A percentile compares a stretch with the other conserved stretches of the same genome.
phyloP scores from a whole-genome alignment of 306 rosid genomes.

The Rosa persica region DNA sequence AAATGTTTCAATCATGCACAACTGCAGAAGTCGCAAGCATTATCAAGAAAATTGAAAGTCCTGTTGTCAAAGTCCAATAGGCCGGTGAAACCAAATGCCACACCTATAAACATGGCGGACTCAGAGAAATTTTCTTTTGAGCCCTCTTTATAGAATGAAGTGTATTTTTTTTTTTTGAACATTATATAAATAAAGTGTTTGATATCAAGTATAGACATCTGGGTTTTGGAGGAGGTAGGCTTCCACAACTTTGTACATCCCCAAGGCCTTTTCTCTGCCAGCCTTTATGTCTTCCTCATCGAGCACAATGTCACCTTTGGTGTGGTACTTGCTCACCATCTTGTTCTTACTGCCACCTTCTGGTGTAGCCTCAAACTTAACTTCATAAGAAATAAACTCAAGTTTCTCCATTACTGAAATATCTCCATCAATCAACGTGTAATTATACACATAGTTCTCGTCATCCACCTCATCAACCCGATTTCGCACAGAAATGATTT shows the following conservation, averaged over 20 bases:
- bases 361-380: slow-evolving; percentile 38
- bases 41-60: not conserved
- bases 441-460: slow-evolving; percentile 12
- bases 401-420: slow-evolving; percentile 32
- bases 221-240: slow-evolving; percentile 41
- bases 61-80: not conserved
- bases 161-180: not conserved
- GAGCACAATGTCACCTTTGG: slow-evolving; percentile 38
- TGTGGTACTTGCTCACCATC: slow-evolving; percentile 33
- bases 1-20: not conserved
- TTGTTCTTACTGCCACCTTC: slow-evolving; percentile 41
- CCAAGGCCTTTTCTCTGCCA: slow-evolving; percentile 35
- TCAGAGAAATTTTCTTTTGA: not conserved
- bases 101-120: not conserved
- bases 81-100: not conserved
- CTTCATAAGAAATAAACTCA: slow-evolving; percentile 31
- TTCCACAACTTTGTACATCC: slow-evolving; percentile 40
- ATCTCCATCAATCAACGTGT: slow-evolving; percentile 22
- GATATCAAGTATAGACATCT: slow-evolving; percentile 29
- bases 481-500: slow-evolving; percentile 15
- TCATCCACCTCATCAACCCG: slow-evolving; percentile 29
- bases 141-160: no score
- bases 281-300: slow-evolving; percentile 42
- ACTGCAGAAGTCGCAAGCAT: not conserved
- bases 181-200: not conserved